A percentile compares a stretch with the other conserved stretches of the same genome.
Evolutionary conservation across 2,329 filamentous ascomycete genomes (phyloP).

Genomic region (Nectriaceae sp.): DNA sequence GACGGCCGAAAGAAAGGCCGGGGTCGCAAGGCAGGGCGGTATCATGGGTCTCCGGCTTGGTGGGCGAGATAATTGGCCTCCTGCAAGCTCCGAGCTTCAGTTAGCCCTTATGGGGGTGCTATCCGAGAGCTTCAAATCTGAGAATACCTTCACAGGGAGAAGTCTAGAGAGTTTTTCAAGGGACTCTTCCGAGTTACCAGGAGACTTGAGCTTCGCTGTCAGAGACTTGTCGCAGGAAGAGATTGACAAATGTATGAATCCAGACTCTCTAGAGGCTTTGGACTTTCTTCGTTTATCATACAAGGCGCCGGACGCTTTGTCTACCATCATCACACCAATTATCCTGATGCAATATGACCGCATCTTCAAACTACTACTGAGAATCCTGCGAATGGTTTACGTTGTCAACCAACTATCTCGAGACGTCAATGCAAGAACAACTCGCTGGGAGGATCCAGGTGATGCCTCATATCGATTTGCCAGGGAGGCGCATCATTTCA

Average conservation of each 20-base stretch:
- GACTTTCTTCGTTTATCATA: conserved; percentile 92
- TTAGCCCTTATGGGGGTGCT: conserved; percentile 86
- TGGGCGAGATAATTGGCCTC: conserved; percentile 85
- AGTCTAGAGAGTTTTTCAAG: conserved; percentile 31
- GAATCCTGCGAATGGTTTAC: conserved; percentile 76
- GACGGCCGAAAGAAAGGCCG: conserved; percentile 72
- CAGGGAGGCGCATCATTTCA: conserved; percentile 78
- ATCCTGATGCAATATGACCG: conserved; percentile 80
- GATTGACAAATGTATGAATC: conserved; percentile 80
- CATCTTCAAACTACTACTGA: conserved; percentile 79
- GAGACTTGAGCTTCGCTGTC: conserved; percentile 79
- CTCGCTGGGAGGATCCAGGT: conserved; percentile 37
- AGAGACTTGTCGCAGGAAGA: conserved; percentile 78
- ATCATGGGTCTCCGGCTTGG: conserved; percentile 82
- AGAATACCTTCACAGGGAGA: conserved; percentile 17
- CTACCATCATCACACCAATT: conserved; percentile 69
- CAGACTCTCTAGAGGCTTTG: conserved; percentile 81
- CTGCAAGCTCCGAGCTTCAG: conserved; percentile 89
- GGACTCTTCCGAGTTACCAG: conserved; percentile 54
- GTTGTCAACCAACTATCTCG: conserved; percentile 68
- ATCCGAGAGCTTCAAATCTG: conserved; percentile 65
- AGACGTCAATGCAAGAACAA: conserved; percentile 49
- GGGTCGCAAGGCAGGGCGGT: conserved; percentile 68
- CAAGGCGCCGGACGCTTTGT: conserved; percentile 70
- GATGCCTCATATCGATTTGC: conserved; percentile 60